These are phyloP conservation scores for Prorocentrum cordatum DNA, from an alignment of 169 alveolate genomes.

Conservation along the genomic window DNA sequence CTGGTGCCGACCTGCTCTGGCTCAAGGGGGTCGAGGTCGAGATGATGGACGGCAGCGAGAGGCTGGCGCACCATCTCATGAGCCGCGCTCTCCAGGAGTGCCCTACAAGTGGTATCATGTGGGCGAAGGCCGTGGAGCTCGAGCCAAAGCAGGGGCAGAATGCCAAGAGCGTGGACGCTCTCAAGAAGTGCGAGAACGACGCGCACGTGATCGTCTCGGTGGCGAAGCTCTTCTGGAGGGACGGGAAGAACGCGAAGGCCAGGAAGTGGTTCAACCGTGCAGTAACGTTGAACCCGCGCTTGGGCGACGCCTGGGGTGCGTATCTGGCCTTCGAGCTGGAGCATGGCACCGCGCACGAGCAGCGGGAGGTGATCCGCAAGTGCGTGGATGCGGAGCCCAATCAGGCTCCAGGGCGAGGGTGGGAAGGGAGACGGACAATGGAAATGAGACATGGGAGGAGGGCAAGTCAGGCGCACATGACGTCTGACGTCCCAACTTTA, in stretches of 20 bases:
- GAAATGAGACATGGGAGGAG: too few species aligned
- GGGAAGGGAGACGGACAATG: too few species aligned
- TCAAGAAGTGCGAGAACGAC: slow-evolving; percentile 88
- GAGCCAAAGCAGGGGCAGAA: slow-evolving; percentile 67
- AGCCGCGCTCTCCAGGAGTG: slow-evolving; percentile 81
- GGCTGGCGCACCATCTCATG: slow-evolving; percentile 61
- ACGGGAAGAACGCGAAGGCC: slow-evolving; percentile 86
- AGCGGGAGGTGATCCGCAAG: slow-evolving; percentile 46
- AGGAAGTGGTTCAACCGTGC: slow-evolving; percentile 93
- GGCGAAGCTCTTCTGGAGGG: slow-evolving; percentile 73
- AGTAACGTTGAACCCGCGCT: slow-evolving; percentile 81
- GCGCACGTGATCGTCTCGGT: slow-evolving; percentile 75
- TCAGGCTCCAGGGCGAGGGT: too few species aligned
- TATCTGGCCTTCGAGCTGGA: slow-evolving; percentile 87
- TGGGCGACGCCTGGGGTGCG: slow-evolving; percentile 95
- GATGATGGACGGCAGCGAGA: slow-evolving; percentile 51
- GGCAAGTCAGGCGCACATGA: too few species aligned
- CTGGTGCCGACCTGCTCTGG: background rate
- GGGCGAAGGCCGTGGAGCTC: slow-evolving; percentile 81
- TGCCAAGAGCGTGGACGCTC: slow-evolving; percentile 82
- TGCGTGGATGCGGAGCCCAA: slow-evolving; percentile 68
- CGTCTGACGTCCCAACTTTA: too few species aligned
- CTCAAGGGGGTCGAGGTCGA: slow-evolving; percentile 8
- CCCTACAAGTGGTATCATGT: slow-evolving; percentile 89
- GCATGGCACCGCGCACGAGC: slow-evolving; percentile 73